Base-by-base conservation (phyloP, 1,284 basidiomycete genomes). In the Schizopora paradoxa region DNA sequence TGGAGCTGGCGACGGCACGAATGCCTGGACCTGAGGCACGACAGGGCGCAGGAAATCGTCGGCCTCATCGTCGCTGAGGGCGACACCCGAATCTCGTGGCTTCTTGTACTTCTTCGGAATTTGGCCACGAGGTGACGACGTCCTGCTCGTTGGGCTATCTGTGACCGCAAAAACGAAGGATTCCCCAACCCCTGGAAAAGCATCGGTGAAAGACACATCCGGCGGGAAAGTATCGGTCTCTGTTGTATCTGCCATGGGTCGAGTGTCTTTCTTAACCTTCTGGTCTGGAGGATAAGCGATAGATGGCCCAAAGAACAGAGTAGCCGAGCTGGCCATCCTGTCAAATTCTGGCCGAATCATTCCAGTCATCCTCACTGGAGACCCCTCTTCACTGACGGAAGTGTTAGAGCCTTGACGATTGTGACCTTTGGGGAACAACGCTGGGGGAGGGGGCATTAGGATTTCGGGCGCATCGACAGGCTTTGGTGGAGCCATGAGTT, bases 241-340 rank as follows among this genome's bases (percentile, higher is more conserved):
- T n/a, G n/a, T n/a, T n/a, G n/a, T n/a, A n/a, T n/a, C 11, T 26
- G 13, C 18, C 29, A 31, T 6, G 29, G 29, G 16, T 43, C 36
- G 32, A 25, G 14, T 10, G n/a, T n/a, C n/a, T n/a, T n/a, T n/a
- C n/a, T n/a, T n/a, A n/a, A n/a, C n/a, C n/a, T n/a, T n/a, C n/a
- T n/a, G 62, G 49, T 14, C 57, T 55, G 13, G 63, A n/a, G 31
- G 62, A 65, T 36, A 61, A 56, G 40, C 67, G 47, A 86, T 82
- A 23, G 75, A 55, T 5, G 84, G 82, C 1, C 83, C 82, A 54
- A 87, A 87, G 61, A 88, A 87, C 5, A 84, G 60, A 0, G 83
- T 82, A 3, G 80, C 82, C 2, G 82, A 79, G 28, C 64, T 63
- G n/a, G 61, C 49, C 23, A 51, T 16, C 23, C 45, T 34, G 31